phyloP scores from a whole-genome alignment of 2,329 filamentous ascomycete species.

The Aureobasidium lini region DNA sequence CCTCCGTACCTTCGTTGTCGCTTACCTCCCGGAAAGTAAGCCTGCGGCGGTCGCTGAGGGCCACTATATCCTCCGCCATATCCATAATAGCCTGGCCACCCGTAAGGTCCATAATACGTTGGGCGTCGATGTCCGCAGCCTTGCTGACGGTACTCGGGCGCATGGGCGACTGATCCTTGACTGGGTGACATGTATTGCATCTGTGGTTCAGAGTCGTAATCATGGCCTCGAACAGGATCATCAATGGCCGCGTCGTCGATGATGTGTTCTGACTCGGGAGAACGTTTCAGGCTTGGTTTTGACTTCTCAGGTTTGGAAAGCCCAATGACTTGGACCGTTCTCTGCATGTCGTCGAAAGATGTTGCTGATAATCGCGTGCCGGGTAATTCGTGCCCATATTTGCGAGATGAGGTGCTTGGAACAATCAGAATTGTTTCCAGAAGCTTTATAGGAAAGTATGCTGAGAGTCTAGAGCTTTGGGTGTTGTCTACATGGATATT shows the following conservation, averaged over 20 bases:
- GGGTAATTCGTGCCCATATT: not conserved
- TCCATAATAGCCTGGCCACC: not conserved
- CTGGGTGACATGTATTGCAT: not conserved
- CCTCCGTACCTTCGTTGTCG: not conserved
- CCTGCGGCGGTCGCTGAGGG: not conserved
- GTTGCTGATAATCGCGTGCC: not conserved
- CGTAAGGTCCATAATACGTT: not conserved
- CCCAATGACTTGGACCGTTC: not conserved
- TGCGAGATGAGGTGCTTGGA: not conserved
- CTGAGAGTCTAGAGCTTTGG: not conserved
- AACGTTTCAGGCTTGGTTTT: not conserved
- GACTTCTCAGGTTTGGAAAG: not conserved
- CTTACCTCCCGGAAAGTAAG: slow-evolving; percentile 1
- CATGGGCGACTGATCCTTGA: not conserved
- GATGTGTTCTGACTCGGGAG: not conserved
- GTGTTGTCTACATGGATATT: not conserved
- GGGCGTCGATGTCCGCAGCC: not conserved
- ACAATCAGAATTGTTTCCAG: not conserved
- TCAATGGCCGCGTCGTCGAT: not conserved
- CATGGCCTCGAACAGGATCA: not conserved
- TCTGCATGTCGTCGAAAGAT: not conserved
- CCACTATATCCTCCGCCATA: not conserved
- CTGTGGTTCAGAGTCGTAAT: slow-evolving; percentile 1
- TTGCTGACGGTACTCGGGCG: slow-evolving; percentile 3
- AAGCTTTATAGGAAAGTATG: not conserved